Evolutionary conservation across 2,329 filamentous ascomycete genomes (phyloP).

Genomic region (Colletotrichum orchidophilum): DNA sequence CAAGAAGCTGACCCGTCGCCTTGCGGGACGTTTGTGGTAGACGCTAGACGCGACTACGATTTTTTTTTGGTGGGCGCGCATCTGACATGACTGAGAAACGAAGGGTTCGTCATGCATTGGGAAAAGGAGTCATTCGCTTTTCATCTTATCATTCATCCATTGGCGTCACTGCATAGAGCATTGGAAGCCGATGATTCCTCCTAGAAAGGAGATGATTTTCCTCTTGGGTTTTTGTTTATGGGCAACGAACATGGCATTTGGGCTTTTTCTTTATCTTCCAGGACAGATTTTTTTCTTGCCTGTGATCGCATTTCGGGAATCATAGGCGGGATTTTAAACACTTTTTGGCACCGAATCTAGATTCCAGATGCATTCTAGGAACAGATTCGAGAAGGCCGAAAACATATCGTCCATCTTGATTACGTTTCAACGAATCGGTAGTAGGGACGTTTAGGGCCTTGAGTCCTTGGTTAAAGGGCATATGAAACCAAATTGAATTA

Average conservation of each 20-base stretch:
- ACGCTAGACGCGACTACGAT: not conserved
- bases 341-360: not conserved
- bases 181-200: slow-evolving; percentile 23
- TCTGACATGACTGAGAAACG: slow-evolving; percentile 15
- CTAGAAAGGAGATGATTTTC: slow-evolving; percentile 3
- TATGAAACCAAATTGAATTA: slow-evolving; percentile 6
- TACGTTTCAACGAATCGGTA: not conserved
- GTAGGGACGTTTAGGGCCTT: not conserved
- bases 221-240: not conserved
- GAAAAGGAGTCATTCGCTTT: slow-evolving; percentile 23
- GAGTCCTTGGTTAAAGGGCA: not conserved
- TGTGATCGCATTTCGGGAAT: not conserved
- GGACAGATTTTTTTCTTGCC: not conserved
- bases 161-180: slow-evolving; percentile 27
- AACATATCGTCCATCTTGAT: not conserved
- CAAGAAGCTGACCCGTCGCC: slow-evolving; percentile 51
- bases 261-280: not conserved
- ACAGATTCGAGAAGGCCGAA: not conserved
- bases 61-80: not conserved
- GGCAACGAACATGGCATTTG: not conserved
- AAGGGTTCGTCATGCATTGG: slow-evolving; percentile 26
- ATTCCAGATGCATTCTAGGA: not conserved
- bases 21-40: slow-evolving; percentile 44
- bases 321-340: not conserved
- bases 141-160: slow-evolving; percentile 10